These are phyloP conservation scores for Taphrina pruni DNA, from an alignment of 1,139 yeast genomes.

Conservation along the genomic window DNA sequence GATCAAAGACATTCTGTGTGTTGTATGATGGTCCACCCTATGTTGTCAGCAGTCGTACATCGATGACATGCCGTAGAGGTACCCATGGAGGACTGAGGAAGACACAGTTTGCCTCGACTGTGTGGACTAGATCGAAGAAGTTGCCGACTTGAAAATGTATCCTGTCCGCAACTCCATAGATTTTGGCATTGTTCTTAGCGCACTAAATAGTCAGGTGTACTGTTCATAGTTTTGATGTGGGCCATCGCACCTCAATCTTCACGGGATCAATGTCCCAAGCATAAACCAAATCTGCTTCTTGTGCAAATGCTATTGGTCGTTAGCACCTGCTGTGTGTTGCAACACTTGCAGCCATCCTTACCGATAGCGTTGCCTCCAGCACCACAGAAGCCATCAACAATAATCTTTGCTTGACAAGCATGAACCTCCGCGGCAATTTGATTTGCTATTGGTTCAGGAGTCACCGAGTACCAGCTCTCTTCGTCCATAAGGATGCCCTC, in stretches of 20 bases:
- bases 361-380: slow-evolving; percentile 77
- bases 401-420: slow-evolving; percentile 56
- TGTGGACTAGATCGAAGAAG: slow-evolving; percentile 21
- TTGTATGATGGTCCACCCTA: slow-evolving; percentile 42
- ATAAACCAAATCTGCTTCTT: slow-evolving; percentile 27
- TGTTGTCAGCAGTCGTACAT: background rate
- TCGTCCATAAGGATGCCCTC: slow-evolving; percentile 74
- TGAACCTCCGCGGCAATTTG: slow-evolving; percentile 60
- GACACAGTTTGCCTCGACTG: slow-evolving; percentile 28
- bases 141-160: slow-evolving; percentile 54
- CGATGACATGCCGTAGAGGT: background rate
- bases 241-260: slow-evolving; percentile 23
- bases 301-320: slow-evolving; percentile 23
- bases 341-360: background rate
- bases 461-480: slow-evolving; percentile 89
- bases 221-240: background rate
- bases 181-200: slow-evolving; percentile 71
- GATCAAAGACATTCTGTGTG: slow-evolving; percentile 34
- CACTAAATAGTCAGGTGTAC: slow-evolving; percentile 53
- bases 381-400: slow-evolving; percentile 84
- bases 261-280: slow-evolving; percentile 32
- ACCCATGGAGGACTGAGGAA: slow-evolving; percentile 42
- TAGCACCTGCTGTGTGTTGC: background rate
- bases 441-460: slow-evolving; percentile 78
- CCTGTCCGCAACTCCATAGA: slow-evolving; percentile 65